A percentile compares a stretch with the other conserved stretches of the same genome.
These are phyloP conservation scores for Sporothrix curviconia DNA, from an alignment of 2,329 filamentous ascomycete species.

Conservation along the genomic window DNA sequence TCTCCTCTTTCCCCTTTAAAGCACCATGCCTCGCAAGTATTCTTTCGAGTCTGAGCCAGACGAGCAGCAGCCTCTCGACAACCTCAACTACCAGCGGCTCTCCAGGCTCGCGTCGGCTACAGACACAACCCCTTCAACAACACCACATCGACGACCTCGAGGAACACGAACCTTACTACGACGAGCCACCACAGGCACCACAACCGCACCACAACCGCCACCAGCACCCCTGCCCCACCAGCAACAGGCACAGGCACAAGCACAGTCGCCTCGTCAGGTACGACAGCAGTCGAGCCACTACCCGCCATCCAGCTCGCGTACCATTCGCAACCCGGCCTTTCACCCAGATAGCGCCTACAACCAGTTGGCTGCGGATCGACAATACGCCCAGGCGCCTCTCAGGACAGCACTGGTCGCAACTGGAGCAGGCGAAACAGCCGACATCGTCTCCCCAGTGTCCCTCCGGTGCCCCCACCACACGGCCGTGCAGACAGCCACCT, in stretches of 20 bases:
- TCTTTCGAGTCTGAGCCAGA: conserved; percentile 20
- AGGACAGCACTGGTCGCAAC: background rate
- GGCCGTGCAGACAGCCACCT: background rate
- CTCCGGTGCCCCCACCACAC: conserved; percentile 21
- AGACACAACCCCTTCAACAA: conserved; percentile 8
- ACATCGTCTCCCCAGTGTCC: conserved; percentile 25
- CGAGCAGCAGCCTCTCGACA: conserved; percentile 21
- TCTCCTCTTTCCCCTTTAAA: background rate
- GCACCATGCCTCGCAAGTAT: conserved; percentile 20
- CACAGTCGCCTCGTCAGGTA: conserved; percentile 10
- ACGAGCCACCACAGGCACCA: conserved; percentile 11
- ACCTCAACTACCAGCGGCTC: conserved; percentile 4
- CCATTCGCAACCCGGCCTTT: conserved; percentile 17
- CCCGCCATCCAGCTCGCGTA: conserved; percentile 17
- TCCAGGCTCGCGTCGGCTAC: conserved; percentile 3
- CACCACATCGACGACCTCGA: conserved; percentile 11
- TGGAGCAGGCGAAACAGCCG: background rate
- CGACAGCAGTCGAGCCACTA: conserved; percentile 21
- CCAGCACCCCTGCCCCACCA: conserved; percentile 6
- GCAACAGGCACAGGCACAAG: conserved; percentile 10
- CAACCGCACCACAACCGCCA: conserved; percentile 1
- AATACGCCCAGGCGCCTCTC: conserved; percentile 14
- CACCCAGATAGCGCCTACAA: conserved; percentile 35
- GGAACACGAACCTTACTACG: conserved; percentile 16
- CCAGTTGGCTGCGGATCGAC: conserved; percentile 28